Conservation (phyloP, 805 yeast species). For the Sugiyamaella chiloensis region DNA sequence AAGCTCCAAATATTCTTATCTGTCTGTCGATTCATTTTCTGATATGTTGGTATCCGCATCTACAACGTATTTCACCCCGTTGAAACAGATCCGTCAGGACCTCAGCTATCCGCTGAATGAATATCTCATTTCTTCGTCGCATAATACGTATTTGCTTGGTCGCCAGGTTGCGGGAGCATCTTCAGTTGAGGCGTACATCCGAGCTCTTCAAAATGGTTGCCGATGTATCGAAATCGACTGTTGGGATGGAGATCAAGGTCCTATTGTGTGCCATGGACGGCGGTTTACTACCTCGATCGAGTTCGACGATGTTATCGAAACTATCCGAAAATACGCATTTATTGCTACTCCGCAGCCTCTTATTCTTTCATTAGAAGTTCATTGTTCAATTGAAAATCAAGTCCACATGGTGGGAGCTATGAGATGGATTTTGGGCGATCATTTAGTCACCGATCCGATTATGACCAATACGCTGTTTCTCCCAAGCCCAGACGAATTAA, state of each 20-base stretch:
- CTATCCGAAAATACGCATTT: conserved; percentile 82
- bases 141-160: conserved; percentile 87
- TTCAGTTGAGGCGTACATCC: conserved; percentile 84
- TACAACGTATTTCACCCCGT: conserved; percentile 27
- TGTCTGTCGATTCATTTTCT: conserved; percentile 35
- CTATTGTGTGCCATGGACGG: conserved; percentile 87
- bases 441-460: conserved; percentile 45
- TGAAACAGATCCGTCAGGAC: conserved; percentile 34
- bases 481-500: conserved; percentile 74
- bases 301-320: conserved; percentile 62
- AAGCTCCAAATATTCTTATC: conserved; percentile 6
- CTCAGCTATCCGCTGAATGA: conserved; percentile 69
- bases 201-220: conserved; percentile 87
- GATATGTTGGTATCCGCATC: conserved; percentile 35
- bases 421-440: conserved; percentile 55
- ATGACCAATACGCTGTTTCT: conserved; percentile 35
- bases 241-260: conserved; percentile 84
- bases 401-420: conserved; percentile 51
- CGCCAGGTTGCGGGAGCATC: conserved; percentile 84
- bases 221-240: conserved; percentile 92
- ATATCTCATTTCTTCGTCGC: conserved; percentile 89
- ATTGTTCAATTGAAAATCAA: conserved; percentile 72
- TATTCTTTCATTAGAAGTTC: conserved; percentile 79
- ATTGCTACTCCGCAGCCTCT: conserved; percentile 84
- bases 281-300: conserved; percentile 75